Percentiles rank a stretch among this genome's conserved stretches.
phyloP scores from a whole-genome alignment of 2,329 filamentous ascomycete species.

The Lasiodiplodia sp. region DNA sequence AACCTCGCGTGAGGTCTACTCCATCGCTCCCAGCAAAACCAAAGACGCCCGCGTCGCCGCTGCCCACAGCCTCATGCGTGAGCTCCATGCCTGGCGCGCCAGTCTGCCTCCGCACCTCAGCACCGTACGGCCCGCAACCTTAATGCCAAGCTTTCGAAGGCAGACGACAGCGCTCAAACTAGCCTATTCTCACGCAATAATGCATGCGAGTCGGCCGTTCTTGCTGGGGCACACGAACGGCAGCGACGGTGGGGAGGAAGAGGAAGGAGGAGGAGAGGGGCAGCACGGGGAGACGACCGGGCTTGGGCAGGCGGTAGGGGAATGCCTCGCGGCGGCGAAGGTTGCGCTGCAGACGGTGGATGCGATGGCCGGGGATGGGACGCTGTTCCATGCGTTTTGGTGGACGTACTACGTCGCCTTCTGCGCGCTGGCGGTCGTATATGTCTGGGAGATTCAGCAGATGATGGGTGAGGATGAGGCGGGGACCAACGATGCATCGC shows the following conservation, averaged over 20 bases:
- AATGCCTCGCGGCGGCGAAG: conserved; percentile 55
- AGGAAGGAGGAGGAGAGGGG: no score
- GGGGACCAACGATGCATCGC: background rate
- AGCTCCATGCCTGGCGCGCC: conserved; percentile 44
- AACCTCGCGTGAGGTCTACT: conserved; percentile 44
- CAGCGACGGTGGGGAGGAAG: no score
- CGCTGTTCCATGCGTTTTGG: conserved; percentile 54
- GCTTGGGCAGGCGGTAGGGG: no score
- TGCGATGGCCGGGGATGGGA: conserved; percentile 46
- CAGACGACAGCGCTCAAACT: conserved; percentile 43
- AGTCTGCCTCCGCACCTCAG: conserved; percentile 54
- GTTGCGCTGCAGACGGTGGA: conserved; percentile 48
- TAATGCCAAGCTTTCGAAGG: conserved; percentile 54
- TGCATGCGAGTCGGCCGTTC: conserved; percentile 45
- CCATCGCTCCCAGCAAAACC: conserved; percentile 42
- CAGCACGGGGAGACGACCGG: no score
- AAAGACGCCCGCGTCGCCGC: conserved; percentile 46
- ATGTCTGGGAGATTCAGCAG: conserved; percentile 58
- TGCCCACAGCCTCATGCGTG: conserved; percentile 48
- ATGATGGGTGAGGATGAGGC: conserved; percentile 23
- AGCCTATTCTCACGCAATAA: conserved; percentile 44
- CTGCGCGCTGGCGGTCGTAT: conserved; percentile 56
- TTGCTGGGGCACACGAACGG: conserved; percentile 35
- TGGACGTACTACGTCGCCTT: conserved; percentile 60
- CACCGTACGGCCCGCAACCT: conserved; percentile 53